phyloP scores from a whole-genome alignment of 371 early-diverging fungal species.

The Apophysomyces sp. region DNA sequence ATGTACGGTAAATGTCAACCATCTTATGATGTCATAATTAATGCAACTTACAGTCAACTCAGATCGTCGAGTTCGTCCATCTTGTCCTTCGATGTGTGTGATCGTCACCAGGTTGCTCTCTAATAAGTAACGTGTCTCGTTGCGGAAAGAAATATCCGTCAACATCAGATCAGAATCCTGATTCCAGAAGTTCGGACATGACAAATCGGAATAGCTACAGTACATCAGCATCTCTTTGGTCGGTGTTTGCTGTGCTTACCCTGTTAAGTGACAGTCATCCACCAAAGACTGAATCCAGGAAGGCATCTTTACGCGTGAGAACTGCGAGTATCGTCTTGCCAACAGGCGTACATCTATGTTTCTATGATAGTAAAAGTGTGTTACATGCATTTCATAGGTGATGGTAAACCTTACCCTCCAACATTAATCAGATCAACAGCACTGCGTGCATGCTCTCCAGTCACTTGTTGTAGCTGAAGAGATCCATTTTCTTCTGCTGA shows the following conservation, averaged over 20 bases:
- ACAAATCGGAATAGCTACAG: conserved; percentile 29
- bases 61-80: conserved; percentile 20
- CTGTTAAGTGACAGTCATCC: conserved; percentile 18
- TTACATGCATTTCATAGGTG: not conserved
- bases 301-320: conserved; percentile 6
- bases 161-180: conserved; percentile 14
- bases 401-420: conserved; percentile 13
- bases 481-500: conserved; percentile 22
- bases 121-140: conserved; percentile 24
- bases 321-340: conserved; percentile 19
- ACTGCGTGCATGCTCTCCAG: conserved; percentile 27
- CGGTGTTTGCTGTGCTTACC: conserved; percentile 11
- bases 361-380: conserved; percentile 7
- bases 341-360: conserved; percentile 32
- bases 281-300: conserved; percentile 4
- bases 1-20: not conserved
- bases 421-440: conserved; percentile 26
- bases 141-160: conserved; percentile 26
- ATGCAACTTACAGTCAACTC: conserved; percentile 27
- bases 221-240: not conserved
- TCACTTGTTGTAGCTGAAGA: conserved; percentile 12
- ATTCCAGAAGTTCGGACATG: conserved; percentile 19
- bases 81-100: conserved; percentile 32
- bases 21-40: not conserved
- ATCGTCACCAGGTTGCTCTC: conserved; percentile 22